Base-by-base conservation (phyloP, 257 asterid genomes). In the Anisodus tanguticus region DNA sequence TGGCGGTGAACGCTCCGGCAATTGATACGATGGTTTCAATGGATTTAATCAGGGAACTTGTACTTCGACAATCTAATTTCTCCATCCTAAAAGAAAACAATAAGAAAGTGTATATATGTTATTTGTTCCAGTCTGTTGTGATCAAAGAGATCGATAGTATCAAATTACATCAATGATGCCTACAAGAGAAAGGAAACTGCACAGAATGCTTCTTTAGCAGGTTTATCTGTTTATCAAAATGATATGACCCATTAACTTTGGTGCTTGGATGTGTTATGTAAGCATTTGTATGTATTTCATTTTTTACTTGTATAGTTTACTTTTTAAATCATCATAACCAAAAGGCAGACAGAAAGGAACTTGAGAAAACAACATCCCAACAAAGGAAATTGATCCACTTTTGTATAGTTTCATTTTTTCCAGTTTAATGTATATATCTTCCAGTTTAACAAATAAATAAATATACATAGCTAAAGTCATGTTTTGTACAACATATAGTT, bases 11-110 rank as follows among this genome's bases (percentile, higher is more conserved):
- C 10, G 98, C 99, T 83, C 99, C 99, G 81, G 85, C 83, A 64
- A 96, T 96, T 51, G 98, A 94, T 31, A 93, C 90, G 8, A 93
- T 16, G 0, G 99, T 96, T 87, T 98, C 98, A 60, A 86, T 22
- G 41, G 90, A 79, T 88, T 96, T 96, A 16, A 97, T 96, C 82
- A 87, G 53, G 83, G 94, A 91, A 84, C 94, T 94, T 67, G 88
- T 58, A 81, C 91, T 93, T 82, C 88, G 79, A 85, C 85, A 89
- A 82, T 92, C 93, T 83, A 91, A 83, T 86, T 84, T 90, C 85
- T 94, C 98, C 97, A 96, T 88, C 95, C 98, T 94, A 85, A 84
- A 84, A 83, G 71, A 87, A 88, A 60, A 39, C 59, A 76, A 84
- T 19, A 55, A 83, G 70, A 57, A 85, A 77, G 64, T 17, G 12